Evolutionary conservation across 176 grass and related monocot species (phyloP), one percentile per base, ranked within the genome.

Genomic region (Aegilops speltoides): DNA sequence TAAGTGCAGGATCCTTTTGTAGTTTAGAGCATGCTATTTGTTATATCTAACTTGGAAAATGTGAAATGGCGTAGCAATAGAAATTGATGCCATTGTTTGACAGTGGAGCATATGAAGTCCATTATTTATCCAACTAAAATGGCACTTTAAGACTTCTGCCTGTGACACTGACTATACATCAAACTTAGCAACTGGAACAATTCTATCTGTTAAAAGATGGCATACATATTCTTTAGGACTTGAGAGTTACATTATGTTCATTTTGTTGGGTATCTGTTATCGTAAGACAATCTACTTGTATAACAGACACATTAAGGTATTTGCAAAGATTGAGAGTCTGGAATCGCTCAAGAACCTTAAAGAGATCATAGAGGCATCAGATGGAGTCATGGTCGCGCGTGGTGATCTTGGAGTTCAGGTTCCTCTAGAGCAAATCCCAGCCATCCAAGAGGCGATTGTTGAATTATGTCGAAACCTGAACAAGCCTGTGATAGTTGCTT

Each of bases 351-450:
- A 91, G 73, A 90, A 95, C 64, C 41, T 95, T 20, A 84, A 85
- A 89, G 88, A 89, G 4, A 95, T 95, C 34, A 54, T 95, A 84
- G 64, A 89, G 46, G 88, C 86, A 68, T 93, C 91, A 14, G 90
- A 95, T 70, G 93, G 93, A 74, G 81, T 93, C 84, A 95, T 95
- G 88, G 91, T 95, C 32, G 93, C 90, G 45, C 90, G 93, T 59
- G 93, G 93, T 23, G 93, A 95, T 84, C 93, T 93, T 57, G 93
- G 93, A 78, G 91, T 95, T 87, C 88, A 95, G 88, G 69, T 91
- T 86, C 88, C 93, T 82, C 83, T 93, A 69, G 93, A 95, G 60
- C 80, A 88, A 79, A 93, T 95, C 36, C 93, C 93, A 45, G 88
- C 91, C 80, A 93, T 95, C 59, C 93, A 95, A 89, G 63, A 91